Conservation (phyloP, 805 yeast species). For the Hanseniaspora singularis region DNA sequence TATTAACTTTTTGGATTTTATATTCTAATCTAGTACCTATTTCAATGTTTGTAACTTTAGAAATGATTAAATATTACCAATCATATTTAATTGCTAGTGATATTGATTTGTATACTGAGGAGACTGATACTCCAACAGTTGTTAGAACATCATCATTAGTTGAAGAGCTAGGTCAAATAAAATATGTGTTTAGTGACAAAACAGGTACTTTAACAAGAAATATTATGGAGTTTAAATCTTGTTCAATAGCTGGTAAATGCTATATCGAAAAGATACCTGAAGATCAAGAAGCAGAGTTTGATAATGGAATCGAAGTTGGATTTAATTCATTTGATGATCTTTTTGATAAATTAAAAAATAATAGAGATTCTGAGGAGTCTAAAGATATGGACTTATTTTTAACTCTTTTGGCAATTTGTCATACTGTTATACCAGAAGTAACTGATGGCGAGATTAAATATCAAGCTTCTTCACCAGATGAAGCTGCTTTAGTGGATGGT, state of each 20-base stretch:
- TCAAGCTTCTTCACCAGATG: conserved; percentile 99
- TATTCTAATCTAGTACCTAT: conserved; percentile 97
- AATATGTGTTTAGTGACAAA: conserved; percentile 90
- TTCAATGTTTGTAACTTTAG: conserved; percentile 90
- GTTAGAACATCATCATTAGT: conserved; percentile 92
- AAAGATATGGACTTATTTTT: conserved; percentile 63
- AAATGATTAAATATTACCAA: conserved; percentile 87
- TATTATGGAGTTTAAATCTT: conserved; percentile 90
- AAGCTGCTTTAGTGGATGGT: conserved; percentile 96
- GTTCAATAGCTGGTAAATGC: conserved; percentile 85
- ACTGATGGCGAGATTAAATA: conserved; percentile 64
- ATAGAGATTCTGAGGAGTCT: conserved; percentile 36
- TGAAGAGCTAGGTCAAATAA: conserved; percentile 94
- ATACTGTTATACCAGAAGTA: conserved; percentile 91
- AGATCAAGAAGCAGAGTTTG: conserved; percentile 58
- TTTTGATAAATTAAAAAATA: conserved; percentile 34
- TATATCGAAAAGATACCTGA: conserved; percentile 86
- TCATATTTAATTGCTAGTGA: conserved; percentile 90
- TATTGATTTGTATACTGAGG: conserved; percentile 79
- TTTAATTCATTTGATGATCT: conserved; percentile 59
- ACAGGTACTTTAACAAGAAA: conserved; percentile 95
- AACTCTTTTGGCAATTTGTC: conserved; percentile 80
- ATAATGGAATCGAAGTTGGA: conserved; percentile 75
- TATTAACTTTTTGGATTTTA: conserved; percentile 89
- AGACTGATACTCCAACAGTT: conserved; percentile 84